Evolutionary conservation across 176 grass and related monocot genomes (phyloP).

Genomic region (Aechmea fasciata): DNA sequence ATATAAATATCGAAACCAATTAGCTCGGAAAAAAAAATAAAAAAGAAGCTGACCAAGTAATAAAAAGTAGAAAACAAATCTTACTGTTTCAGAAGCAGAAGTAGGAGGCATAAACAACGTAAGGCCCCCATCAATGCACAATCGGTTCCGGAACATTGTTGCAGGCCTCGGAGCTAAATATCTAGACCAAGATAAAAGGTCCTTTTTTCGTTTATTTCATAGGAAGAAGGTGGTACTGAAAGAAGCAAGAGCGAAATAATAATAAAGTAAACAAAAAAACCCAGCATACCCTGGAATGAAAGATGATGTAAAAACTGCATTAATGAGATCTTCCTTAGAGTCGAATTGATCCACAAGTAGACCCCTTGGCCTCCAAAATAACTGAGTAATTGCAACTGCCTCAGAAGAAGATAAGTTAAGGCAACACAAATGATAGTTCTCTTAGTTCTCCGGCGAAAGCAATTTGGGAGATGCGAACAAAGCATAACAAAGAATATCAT

Average conservation of each 20-base stretch:
- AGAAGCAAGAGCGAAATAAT: neutral
- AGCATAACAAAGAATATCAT: neutral
- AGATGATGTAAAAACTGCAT: constrained; percentile 86
- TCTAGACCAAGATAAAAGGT: constrained; percentile 33
- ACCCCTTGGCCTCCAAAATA: constrained; percentile 76
- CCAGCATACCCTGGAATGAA: constrained; percentile 88
- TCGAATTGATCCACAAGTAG: constrained; percentile 92
- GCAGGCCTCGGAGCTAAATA: constrained; percentile 73
- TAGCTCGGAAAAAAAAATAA: neutral
- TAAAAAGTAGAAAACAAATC: neutral
- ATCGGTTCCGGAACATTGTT: constrained; percentile 63
- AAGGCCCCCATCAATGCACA: constrained; percentile 89
- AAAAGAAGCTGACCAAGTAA: neutral
- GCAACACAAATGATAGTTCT: neutral
- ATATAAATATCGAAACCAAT: neutral
- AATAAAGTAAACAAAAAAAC: neutral
- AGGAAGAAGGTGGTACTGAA: constrained; percentile 3
- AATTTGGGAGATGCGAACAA: neutral
- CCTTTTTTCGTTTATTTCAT: constrained; percentile 7
- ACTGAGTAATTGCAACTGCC: constrained; percentile 78
- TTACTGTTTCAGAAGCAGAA: constrained; percentile 78
- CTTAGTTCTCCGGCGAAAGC: no score
- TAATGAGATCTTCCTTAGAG: constrained; percentile 89
- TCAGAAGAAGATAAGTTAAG: constrained; percentile 20
- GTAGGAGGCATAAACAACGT: constrained; percentile 98